Conservation (phyloP, 331 rosid genomes). For the Saraca asoca region DNA sequence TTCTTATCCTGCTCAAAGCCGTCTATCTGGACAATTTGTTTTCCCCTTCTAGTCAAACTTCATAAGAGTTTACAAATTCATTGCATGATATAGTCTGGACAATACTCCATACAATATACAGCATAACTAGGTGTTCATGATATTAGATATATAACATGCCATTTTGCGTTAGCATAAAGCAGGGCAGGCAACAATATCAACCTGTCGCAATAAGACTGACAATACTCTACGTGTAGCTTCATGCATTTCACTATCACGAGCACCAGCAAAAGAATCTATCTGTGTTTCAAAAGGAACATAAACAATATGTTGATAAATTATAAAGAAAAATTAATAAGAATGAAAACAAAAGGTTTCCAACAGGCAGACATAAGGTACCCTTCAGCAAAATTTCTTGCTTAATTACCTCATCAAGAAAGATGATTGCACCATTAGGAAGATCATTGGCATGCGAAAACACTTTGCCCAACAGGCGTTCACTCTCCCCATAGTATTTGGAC, state of each 20-base stretch:
- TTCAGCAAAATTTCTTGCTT: constrained; percentile 17
- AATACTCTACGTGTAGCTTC: constrained; percentile 86
- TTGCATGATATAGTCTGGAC: neutral
- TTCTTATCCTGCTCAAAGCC: constrained; percentile 93
- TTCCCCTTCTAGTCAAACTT: constrained; percentile 19
- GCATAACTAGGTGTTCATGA: no score
- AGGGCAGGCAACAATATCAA: constrained; percentile 32
- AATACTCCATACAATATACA: no score
- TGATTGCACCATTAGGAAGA: constrained; percentile 77
- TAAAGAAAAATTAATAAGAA: constrained; percentile 9
- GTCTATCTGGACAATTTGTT: constrained; percentile 69
- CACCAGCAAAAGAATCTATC: constrained; percentile 82
- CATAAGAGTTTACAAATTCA: neutral
- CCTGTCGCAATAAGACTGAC: constrained; percentile 81
- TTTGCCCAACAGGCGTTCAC: constrained; percentile 78
- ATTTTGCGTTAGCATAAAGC: constrained; percentile 12
- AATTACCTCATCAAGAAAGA: constrained; percentile 86
- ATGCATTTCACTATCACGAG: constrained; percentile 79
- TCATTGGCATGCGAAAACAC: constrained; percentile 79
- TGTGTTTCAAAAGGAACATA: constrained; percentile 31
- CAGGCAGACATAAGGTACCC: constrained; percentile 3
- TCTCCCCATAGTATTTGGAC: constrained; percentile 91
- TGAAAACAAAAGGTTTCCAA: no score
- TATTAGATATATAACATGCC: constrained; percentile 4
- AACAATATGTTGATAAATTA: constrained; percentile 1